Percentiles rank a stretch among this genome's conserved stretches.
Evolutionary conservation across 306 rosid genomes (phyloP).

Genomic region (Astragalus glycyphyllos): DNA sequence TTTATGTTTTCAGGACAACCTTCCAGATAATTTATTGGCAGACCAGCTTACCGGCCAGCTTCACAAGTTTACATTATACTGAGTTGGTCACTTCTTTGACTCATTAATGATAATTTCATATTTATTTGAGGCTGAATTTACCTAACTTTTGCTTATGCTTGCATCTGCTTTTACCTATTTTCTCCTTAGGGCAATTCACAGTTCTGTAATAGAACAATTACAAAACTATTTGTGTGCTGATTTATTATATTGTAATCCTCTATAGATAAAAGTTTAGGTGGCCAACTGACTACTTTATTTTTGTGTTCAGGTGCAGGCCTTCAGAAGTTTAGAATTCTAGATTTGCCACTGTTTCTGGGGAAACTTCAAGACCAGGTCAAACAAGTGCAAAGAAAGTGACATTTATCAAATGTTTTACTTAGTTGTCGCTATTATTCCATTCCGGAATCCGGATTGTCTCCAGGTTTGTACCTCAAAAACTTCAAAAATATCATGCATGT

Average conservation of each 20-base stretch:
- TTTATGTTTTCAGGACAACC: slow-evolving; percentile 50
- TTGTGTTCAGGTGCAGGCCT: slow-evolving; percentile 70
- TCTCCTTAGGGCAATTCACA: too few species aligned
- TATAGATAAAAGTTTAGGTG: background rate
- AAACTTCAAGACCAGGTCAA: slow-evolving; percentile 64
- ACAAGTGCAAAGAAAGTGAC: slow-evolving; percentile 60
- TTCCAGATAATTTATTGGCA: slow-evolving; percentile 74
- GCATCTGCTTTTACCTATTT: background rate
- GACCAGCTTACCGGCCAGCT: slow-evolving; percentile 93
- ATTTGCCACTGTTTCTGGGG: slow-evolving; percentile 78
- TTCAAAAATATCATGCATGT: background rate
- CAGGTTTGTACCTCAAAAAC: slow-evolving; percentile 57
- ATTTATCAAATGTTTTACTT: slow-evolving; percentile 59
- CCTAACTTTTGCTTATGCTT: too few species aligned
- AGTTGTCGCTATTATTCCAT: slow-evolving; percentile 75
- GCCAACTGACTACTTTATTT: background rate
- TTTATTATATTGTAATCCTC: too few species aligned
- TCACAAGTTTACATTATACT: slow-evolving; percentile 1
- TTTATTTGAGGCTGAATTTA: too few species aligned
- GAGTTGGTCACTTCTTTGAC: slow-evolving; percentile 11
- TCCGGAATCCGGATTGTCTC: slow-evolving; percentile 69
- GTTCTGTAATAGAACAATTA: too few species aligned
- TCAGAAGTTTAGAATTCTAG: slow-evolving; percentile 79
- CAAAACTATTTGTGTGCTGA: too few species aligned
- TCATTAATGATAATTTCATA: background rate